These are phyloP conservation scores for Schizosaccharomyces versatilis DNA, from an alignment of 1,139 yeast genomes.

Conservation along the genomic window DNA sequence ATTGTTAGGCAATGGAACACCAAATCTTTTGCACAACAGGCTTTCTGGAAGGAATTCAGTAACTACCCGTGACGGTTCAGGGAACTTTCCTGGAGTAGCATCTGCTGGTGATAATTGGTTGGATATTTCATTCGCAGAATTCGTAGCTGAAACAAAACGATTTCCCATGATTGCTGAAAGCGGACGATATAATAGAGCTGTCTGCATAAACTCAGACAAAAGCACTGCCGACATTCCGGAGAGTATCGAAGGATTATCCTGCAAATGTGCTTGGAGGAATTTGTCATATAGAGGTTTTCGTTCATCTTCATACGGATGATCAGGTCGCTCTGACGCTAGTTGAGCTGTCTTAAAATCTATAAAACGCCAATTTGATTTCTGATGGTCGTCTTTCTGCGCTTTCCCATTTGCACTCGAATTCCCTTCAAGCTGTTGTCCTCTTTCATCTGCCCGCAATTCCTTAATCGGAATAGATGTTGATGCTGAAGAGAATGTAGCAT, in stretches of 20 bases:
- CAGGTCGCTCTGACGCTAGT: not conserved
- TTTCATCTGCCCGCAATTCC: no score
- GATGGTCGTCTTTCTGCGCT: not conserved
- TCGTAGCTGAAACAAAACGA: slow-evolving; percentile 1
- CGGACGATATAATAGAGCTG: not conserved
- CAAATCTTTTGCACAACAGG: slow-evolving; percentile 17
- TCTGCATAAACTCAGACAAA: not conserved
- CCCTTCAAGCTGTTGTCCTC: no score
- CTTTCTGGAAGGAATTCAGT: slow-evolving; percentile 15
- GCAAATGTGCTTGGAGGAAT: not conserved
- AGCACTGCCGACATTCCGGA: not conserved
- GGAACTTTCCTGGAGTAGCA: slow-evolving; percentile 15
- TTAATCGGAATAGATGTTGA: no score
- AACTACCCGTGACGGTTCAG: slow-evolving; percentile 15
- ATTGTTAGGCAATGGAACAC: slow-evolving; percentile 10
- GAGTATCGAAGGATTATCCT: not conserved
- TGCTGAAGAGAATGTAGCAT: no score
- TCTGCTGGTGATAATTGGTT: slow-evolving; percentile 13
- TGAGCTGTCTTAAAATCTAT: not conserved
- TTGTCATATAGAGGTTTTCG: not conserved
- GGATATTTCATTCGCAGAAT: slow-evolving; percentile 2
- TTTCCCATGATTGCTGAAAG: not conserved
- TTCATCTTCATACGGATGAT: slow-evolving; percentile 9
- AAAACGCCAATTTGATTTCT: not conserved
- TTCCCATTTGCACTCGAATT: no score